These are phyloP conservation scores for Fusarium pininemorale DNA, from an alignment of 2,329 filamentous ascomycete genomes.

Conservation along the genomic window DNA sequence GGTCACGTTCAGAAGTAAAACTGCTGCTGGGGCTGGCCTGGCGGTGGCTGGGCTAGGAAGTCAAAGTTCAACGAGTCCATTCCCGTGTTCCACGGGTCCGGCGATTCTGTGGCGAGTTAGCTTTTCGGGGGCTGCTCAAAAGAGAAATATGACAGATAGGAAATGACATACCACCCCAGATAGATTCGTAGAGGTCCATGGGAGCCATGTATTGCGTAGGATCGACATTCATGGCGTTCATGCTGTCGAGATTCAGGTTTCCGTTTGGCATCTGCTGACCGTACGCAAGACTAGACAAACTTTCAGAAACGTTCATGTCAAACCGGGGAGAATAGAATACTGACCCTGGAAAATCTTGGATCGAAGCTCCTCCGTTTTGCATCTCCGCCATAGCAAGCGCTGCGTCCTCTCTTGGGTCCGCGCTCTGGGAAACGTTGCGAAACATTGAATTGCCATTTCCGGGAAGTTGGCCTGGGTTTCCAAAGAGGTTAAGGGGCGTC, in stretches of 20 bases:
- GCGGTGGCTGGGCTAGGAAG: conserved; percentile 67
- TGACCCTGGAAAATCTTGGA: conserved; percentile 57
- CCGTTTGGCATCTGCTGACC: conserved; percentile 49
- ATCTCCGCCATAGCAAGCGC: conserved; percentile 72
- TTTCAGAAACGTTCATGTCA: conserved; percentile 23
- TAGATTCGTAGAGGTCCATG: conserved; percentile 74
- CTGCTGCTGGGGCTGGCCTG: conserved; percentile 65
- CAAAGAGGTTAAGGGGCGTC: conserved; percentile 51
- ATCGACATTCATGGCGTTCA: conserved; percentile 63
- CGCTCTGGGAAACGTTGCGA: conserved; percentile 42
- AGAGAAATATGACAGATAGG: background rate
- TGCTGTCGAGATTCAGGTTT: conserved; percentile 53
- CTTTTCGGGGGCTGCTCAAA: background rate
- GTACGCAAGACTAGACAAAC: conserved; percentile 47
- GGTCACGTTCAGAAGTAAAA: conserved; percentile 61
- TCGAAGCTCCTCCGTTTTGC: conserved; percentile 62
- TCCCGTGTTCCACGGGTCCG: conserved; percentile 66
- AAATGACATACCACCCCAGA: conserved; percentile 68
- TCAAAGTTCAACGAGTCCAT: conserved; percentile 68
- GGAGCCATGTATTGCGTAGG: conserved; percentile 69
- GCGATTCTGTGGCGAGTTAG: conserved; percentile 58
- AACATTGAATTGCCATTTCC: conserved; percentile 40
- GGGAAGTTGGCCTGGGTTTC: conserved; percentile 34
- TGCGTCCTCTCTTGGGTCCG: conserved; percentile 68
- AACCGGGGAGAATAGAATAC: conserved; percentile 1